Base-by-base conservation (phyloP, 1,284 basidiomycete species). In the Exsudoporus floridanus region DNA sequence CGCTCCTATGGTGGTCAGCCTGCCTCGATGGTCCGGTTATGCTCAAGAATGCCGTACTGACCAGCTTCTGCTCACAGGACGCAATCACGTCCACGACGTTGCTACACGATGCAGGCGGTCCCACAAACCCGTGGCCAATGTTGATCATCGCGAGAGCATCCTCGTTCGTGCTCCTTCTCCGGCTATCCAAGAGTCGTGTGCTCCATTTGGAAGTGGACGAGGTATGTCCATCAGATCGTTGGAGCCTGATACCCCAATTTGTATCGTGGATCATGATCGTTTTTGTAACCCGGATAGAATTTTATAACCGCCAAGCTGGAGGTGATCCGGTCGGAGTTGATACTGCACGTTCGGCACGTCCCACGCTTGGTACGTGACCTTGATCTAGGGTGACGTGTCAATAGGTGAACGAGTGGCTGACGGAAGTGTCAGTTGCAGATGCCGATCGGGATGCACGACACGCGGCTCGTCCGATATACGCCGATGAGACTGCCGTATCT, bases 121-220 rank as follows among this genome's bases (percentile, higher is more conserved):
- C 50, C 7, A 18, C 28, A 23, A 42, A 23, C 1, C 44, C 45
- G 7, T 57, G 56, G 53, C 48, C 54, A 28, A 64, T 64, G 57
- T 7, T 64, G 44, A 47, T 67, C 49, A 49, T 64, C 46, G 59
- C 53, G 5, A 60, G 46, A 19, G 21, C 36, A 18, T 52, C 61
- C 1, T 57, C 63, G 40, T 64, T 62, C 19, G 54, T 66, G 42
- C 46, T 64, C 13, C 52, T 64, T 19, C 2, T 64, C 12, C 51
- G 62, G n/a, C 30, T 64, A 8, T 64, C 65, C 1, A 52, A 51
- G 38, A 13, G 7, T 9, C 60, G 64, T 3, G 60, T 68, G 16
- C 53, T 64, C 30, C 52, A 64, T 5, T 27, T 64, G 34, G 64
- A 64, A 34, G 65, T 64, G 39, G 62, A 66, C 51, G 66, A 68